Evolutionary conservation across 2,329 filamentous ascomycete species (phyloP).

Genomic region (Colletotrichum filicis): DNA sequence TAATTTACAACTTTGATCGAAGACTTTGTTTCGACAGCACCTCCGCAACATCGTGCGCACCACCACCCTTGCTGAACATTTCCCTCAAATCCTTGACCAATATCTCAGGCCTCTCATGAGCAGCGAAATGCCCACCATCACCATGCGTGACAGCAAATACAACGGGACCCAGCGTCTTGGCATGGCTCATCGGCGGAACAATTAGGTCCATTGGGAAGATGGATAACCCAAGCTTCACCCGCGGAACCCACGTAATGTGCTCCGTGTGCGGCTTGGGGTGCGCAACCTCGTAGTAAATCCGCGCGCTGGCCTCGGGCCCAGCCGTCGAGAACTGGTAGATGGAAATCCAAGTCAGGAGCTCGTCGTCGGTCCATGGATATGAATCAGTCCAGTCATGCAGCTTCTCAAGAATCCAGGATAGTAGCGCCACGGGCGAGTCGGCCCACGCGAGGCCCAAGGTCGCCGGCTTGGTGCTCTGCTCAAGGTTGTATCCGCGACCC

Average conservation of each 20-base stretch:
- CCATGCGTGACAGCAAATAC: conserved; percentile 65
- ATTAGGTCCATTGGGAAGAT: conserved; percentile 69
- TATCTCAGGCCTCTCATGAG: conserved; percentile 65
- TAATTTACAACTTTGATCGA: not conserved
- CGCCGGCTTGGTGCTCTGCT: conserved; percentile 76
- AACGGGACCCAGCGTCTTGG: conserved; percentile 67
- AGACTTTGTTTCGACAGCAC: not conserved
- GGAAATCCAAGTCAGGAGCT: conserved; percentile 79
- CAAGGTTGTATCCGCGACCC: conserved; percentile 67
- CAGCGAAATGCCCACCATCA: conserved; percentile 70
- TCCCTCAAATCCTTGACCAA: conserved; percentile 63
- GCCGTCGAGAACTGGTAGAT: conserved; percentile 78
- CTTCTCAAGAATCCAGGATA: conserved; percentile 87
- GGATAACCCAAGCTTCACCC: conserved; percentile 57
- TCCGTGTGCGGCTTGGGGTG: conserved; percentile 49
- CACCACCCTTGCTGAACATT: conserved; percentile 67
- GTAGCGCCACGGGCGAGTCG: conserved; percentile 75
- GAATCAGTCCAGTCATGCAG: conserved; percentile 79
- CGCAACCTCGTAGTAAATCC: conserved; percentile 78
- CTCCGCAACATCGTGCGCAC: conserved; percentile 50
- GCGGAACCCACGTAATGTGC: conserved; percentile 43
- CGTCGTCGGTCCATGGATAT: conserved; percentile 80
- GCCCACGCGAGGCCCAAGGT: conserved; percentile 77
- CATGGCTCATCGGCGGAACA: conserved; percentile 66
- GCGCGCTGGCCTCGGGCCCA: conserved; percentile 72